Evolutionary conservation across 768 basidiomycete species (phyloP).

Genomic region (Cystofilobasidium macerans): DNA sequence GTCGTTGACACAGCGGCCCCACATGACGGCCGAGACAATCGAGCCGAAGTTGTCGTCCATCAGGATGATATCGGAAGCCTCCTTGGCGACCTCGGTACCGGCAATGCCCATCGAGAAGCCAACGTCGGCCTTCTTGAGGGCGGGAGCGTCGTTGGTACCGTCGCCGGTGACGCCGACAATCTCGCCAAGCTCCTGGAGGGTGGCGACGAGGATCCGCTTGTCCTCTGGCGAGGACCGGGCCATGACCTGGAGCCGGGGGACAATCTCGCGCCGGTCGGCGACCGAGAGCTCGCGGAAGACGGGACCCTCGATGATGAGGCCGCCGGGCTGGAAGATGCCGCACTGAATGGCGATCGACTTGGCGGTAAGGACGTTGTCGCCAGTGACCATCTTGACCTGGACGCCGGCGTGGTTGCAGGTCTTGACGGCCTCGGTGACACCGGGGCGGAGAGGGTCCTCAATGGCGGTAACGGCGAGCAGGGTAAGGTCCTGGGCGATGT

Average conservation of each 20-base stretch:
- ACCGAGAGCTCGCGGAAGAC: conserved; percentile 52
- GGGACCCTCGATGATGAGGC: conserved; percentile 96
- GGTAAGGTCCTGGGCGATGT: conserved; percentile 61
- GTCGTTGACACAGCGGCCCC: conserved; percentile 98
- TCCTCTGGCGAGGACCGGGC: conserved; percentile 96
- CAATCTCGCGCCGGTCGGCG: conserved; percentile 62
- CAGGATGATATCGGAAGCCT: conserved; percentile 95
- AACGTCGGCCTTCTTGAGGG: conserved; percentile 87
- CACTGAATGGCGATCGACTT: conserved; percentile 95
- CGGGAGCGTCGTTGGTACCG: conserved; percentile 91
- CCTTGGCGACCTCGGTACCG: conserved; percentile 96
- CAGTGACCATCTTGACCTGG: conserved; percentile 94
- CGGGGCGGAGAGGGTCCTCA: conserved; percentile 85
- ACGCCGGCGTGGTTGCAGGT: conserved; percentile 81
- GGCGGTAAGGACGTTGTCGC: conserved; percentile 88
- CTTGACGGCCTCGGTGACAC: conserved; percentile 77
- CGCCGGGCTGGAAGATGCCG: conserved; percentile 85
- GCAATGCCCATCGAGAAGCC: conserved; percentile 93
- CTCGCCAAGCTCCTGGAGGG: conserved; percentile 72
- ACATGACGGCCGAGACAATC: conserved; percentile 95
- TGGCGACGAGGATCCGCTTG: conserved; percentile 85
- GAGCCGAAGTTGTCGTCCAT: conserved; percentile 56
- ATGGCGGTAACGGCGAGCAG: conserved; percentile 87
- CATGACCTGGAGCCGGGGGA: conserved; percentile 87
- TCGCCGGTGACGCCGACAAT: conserved; percentile 94